phyloP scores from a whole-genome alignment of 2,329 filamentous ascomycete species.

The Monilinia aucupariae region DNA sequence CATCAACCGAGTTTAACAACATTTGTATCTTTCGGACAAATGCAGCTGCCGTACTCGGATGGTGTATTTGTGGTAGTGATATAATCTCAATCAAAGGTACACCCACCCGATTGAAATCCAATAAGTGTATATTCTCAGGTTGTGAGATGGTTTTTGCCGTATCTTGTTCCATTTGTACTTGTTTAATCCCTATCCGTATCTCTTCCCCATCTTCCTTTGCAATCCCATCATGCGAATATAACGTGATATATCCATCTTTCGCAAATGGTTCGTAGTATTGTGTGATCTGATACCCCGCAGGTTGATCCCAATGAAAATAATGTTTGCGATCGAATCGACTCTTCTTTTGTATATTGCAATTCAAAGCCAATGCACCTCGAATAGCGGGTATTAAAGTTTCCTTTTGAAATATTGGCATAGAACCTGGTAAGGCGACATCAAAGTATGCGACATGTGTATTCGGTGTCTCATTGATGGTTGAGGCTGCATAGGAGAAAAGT shows the following conservation, averaged over 20 bases:
- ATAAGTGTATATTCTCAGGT: conserved; percentile 64
- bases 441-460: conserved; percentile 88
- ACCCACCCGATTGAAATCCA: conserved; percentile 93
- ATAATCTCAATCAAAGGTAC: conserved; percentile 93
- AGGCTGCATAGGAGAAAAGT: conserved; percentile 73
- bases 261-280: conserved; percentile 80
- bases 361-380: conserved; percentile 77
- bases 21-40: conserved; percentile 84
- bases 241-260: conserved; percentile 63
- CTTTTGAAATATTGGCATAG: conserved; percentile 78
- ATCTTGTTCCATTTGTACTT: conserved; percentile 96
- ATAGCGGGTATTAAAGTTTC: conserved; percentile 84
- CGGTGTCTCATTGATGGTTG: conserved; percentile 60
- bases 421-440: conserved; percentile 82
- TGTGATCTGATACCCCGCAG: conserved; percentile 93
- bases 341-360: conserved; percentile 68
- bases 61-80: conserved; percentile 80
- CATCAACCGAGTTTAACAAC: conserved; percentile 71
- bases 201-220: conserved; percentile 64
- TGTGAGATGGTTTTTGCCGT: conserved; percentile 89
- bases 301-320: conserved; percentile 99
- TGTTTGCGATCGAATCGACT: conserved; percentile 95
- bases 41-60: conserved; percentile 80
- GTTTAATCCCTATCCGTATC: conserved; percentile 78
- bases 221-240: conserved; percentile 74